Percentiles rank a stretch among this genome's conserved stretches.
Conservation (phyloP, 2,329 filamentous ascomycete genomes). For the Colletotrichum kahawae region DNA sequence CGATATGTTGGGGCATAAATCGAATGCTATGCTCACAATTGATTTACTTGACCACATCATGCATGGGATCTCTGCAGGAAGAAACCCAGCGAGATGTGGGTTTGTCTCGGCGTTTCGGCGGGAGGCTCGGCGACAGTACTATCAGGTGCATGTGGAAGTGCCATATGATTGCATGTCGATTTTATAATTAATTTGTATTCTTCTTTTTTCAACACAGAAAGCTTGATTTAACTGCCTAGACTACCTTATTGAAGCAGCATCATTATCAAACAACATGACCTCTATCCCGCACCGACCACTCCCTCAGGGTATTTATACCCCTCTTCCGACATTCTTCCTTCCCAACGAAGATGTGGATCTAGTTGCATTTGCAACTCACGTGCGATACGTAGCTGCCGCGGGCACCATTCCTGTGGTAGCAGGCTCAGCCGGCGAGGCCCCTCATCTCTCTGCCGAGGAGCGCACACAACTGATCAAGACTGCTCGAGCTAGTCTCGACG, state of each 20-base stretch:
- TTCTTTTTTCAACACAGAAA: background rate
- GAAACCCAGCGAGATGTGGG: background rate
- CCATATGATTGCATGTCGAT: background rate
- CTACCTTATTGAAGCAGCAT: background rate
- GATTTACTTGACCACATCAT: background rate
- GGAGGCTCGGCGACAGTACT: background rate
- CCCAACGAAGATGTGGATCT: background rate
- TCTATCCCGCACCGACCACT: background rate
- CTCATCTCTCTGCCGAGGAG: background rate
- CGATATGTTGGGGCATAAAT: rapidly evolving
- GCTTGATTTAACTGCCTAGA: too few species aligned
- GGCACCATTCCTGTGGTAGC: background rate
- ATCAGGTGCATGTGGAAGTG: background rate
- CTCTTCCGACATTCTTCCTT: background rate
- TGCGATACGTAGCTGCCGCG: background rate
- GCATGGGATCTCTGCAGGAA: background rate
- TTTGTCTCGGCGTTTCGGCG: background rate
- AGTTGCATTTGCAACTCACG: background rate
- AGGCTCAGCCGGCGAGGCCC: background rate
- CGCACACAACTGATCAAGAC: background rate
- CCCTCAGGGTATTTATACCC: background rate
- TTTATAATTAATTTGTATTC: rapidly evolving
- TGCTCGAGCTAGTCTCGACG: background rate
- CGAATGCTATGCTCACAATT: rapidly evolving
- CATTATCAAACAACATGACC: background rate